Base-by-base conservation (phyloP, 2,329 filamentous ascomycete species). In the Microcyclospora tardicrescens region DNA sequence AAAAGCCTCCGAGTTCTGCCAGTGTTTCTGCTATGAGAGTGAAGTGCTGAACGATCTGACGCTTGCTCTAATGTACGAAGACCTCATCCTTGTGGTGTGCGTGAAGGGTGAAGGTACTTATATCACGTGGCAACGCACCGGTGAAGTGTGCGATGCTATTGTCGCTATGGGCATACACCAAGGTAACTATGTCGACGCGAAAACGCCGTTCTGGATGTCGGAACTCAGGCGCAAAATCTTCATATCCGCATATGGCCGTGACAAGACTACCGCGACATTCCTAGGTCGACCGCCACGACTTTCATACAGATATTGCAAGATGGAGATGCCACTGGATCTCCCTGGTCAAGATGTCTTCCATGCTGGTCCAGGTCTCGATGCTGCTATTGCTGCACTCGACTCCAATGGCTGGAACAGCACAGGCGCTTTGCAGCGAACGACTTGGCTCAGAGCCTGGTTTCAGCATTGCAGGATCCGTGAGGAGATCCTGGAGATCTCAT, bases 401-500 rank as follows among this genome's bases (percentile, higher is more conserved):
- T 43, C 53, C 0, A 55, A 67, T 29, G 73, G 73, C 0, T 77
- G 72, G 70, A 73, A 71, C 28, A 65, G 60, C 0, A 49, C 59
- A 1, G 67, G 66, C 0, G 50, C 55, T 0, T 47, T 73, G 0
- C 58, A 66, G 14, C 51, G 66, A 0, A 59, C 62, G 0, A 74
- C 71, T 0, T 62, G 66, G 39, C 48, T 60, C 0, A 60, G 73
- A 16, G 64, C 69, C 0, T 65, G 67, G 33, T 61, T 62, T 1
- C 60, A 65, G 10, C 61, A 77, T 28, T 65, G 67, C 2, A 50
- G 62, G 1, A 62, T 78, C 6, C 62, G 70, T 2, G 74, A 79
- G 43, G 73, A 79, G 35, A 67, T 79, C 4, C 61, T 79, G 4
- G 71, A 77, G 44, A 61, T 77, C 15, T 72, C 72, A 0, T 55